phyloP scores from a whole-genome alignment of 768 basidiomycete genomes.

The Pleurotus tuber-regium region DNA sequence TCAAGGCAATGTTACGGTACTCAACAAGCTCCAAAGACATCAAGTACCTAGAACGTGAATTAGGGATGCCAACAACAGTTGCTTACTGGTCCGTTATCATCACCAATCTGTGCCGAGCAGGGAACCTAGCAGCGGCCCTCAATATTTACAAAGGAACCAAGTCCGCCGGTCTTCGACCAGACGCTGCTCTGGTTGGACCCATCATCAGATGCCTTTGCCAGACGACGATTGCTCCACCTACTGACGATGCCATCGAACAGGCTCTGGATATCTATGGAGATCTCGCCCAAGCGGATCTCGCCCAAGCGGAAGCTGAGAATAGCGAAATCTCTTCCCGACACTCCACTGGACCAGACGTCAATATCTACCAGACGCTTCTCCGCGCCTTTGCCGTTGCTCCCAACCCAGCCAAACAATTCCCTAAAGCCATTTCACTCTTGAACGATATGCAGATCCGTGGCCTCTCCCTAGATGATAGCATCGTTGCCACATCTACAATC shows the following conservation, averaged over 20 bases:
- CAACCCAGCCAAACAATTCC: slow-evolving; percentile 46
- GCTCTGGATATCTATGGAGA: slow-evolving; percentile 56
- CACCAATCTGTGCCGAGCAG: slow-evolving; percentile 41
- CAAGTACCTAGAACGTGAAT: slow-evolving; percentile 34
- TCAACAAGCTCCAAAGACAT: slow-evolving; percentile 42
- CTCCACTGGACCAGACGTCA: slow-evolving; percentile 43
- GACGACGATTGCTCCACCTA: slow-evolving; percentile 27
- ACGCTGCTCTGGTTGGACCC: slow-evolving; percentile 50
- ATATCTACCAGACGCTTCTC: slow-evolving; percentile 54
- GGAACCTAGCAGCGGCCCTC: slow-evolving; percentile 39
- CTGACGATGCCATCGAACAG: slow-evolving; percentile 44
- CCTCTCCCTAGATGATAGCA: slow-evolving; percentile 41
- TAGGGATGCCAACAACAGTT: slow-evolving; percentile 37
- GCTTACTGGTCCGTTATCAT: slow-evolving; percentile 58
- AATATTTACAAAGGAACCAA: slow-evolving; percentile 48
- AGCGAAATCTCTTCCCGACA: slow-evolving; percentile 21
- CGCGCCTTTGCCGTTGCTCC: slow-evolving; percentile 43
- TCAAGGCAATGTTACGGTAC: slow-evolving; percentile 41
- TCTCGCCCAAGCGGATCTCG: slow-evolving; percentile 32
- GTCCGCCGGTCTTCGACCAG: slow-evolving; percentile 41
- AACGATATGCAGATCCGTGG: slow-evolving; percentile 62
- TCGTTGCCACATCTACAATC: slow-evolving; percentile 48
- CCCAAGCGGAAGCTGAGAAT: slow-evolving; percentile 17
- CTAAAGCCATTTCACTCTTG: slow-evolving; percentile 48
- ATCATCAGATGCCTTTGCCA: slow-evolving; percentile 51